Conservation (phyloP, 495 filamentous ascomycete species). For the Aspergillus panamensis region DNA sequence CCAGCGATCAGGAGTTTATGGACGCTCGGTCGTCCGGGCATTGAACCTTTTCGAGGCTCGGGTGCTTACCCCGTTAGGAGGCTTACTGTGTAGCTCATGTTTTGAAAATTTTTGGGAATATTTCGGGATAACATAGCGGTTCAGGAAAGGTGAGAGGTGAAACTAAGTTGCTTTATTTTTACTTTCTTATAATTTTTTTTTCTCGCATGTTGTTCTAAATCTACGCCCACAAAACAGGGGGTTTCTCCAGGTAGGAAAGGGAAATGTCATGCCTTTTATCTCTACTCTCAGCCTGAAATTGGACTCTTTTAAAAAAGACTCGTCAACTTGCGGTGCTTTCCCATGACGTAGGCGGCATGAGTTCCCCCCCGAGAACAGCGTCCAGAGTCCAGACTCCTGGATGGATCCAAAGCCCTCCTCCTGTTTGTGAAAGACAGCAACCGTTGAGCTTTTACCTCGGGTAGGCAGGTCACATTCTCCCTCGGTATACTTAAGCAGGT, state of each 20-base stretch:
- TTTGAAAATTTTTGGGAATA: constrained; percentile 6
- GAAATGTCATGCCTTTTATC: constrained; percentile 5
- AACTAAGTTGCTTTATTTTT: constrained; percentile 9
- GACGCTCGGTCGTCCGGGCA: constrained; percentile 38
- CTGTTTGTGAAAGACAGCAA: too few species aligned
- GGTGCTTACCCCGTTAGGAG: neutral
- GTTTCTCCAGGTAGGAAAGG: neutral
- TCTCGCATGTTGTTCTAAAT: neutral
- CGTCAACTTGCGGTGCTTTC: too few species aligned
- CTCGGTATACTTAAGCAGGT: too few species aligned
- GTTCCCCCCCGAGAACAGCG: too few species aligned
- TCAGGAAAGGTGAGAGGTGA: constrained; percentile 14
- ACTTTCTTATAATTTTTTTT: neutral
- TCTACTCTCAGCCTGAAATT: constrained; percentile 13
- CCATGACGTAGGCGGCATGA: too few species aligned
- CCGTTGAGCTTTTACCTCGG: too few species aligned
- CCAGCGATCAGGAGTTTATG: constrained; percentile 84
- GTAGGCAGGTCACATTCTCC: too few species aligned
- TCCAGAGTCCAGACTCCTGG: too few species aligned
- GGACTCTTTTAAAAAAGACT: neutral
- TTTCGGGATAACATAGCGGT: constrained; percentile 7
- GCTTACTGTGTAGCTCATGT: constrained; percentile 17
- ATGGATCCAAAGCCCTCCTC: too few species aligned
- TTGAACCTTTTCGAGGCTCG: constrained; percentile 16
- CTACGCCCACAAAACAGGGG: neutral